Evolutionary conservation across 116 monocot species (phyloP).

Genomic region (Iris pallida): DNA sequence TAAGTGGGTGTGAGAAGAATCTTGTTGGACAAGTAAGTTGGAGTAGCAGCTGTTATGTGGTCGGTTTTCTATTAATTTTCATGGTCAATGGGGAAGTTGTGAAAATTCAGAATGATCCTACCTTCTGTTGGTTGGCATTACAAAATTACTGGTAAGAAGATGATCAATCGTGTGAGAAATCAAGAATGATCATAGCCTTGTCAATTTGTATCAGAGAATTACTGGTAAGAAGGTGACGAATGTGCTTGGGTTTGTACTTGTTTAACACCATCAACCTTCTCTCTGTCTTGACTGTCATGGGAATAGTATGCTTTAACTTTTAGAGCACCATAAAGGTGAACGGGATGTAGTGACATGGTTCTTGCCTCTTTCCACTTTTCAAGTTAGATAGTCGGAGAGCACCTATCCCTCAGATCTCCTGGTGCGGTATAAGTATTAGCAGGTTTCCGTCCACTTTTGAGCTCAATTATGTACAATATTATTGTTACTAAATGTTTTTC

Average conservation of each 20-base stretch:
- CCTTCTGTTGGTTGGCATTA: background rate
- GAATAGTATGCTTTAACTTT: background rate
- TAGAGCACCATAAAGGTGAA: constrained; percentile 4
- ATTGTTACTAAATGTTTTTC: constrained; percentile 32
- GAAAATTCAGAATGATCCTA: constrained; percentile 5
- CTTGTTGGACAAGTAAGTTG: background rate
- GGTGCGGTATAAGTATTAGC: constrained; percentile 21
- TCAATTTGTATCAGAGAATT: no score
- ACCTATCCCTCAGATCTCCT: constrained; percentile 8
- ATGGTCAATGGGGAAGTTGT: constrained; percentile 1
- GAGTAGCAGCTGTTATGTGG: constrained; percentile 11
- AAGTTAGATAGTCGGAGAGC: constrained; percentile 9
- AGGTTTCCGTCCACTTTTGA: constrained; percentile 16
- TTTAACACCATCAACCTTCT: background rate
- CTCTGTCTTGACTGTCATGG: constrained; percentile 3
- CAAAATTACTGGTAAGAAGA: constrained; percentile 15
- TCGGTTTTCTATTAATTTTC: background rate
- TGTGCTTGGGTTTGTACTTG: background rate
- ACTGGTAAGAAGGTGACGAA: no score
- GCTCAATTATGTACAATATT: constrained; percentile 18
- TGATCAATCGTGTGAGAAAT: background rate
- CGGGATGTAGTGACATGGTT: background rate
- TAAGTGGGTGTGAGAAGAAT: no score
- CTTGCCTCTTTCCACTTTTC: background rate
- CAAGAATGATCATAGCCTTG: no score